These are phyloP conservation scores for Lodderomyces elongisporus DNA, from an alignment of 1,139 yeast species.

Conservation along the genomic window DNA sequence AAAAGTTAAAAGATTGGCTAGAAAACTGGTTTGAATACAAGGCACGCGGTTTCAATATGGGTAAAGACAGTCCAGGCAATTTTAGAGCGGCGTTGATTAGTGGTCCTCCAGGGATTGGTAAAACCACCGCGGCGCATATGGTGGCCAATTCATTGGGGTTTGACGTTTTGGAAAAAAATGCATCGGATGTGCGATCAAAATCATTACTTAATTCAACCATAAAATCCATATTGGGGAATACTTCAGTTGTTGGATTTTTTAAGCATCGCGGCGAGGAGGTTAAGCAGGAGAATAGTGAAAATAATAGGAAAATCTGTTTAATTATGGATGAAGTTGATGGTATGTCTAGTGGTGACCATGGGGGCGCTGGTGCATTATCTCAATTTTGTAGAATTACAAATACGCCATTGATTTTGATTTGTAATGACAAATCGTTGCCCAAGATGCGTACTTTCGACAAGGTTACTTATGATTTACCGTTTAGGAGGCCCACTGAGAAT, in stretches of 20 bases:
- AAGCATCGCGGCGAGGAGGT: conserved; percentile 33
- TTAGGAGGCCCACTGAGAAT: conserved; percentile 81
- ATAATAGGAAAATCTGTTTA: conserved; percentile 58
- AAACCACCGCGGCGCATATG: conserved; percentile 75
- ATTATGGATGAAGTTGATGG: conserved; percentile 99
- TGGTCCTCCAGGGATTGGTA: conserved; percentile 85
- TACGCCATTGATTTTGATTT: conserved; percentile 87
- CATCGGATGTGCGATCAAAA: conserved; percentile 88
- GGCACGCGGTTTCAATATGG: conserved; percentile 47
- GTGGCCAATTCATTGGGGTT: conserved; percentile 65
- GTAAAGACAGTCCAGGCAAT: conserved; percentile 57
- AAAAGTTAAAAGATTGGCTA: conserved; percentile 67
- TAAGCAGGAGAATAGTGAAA: conserved; percentile 17
- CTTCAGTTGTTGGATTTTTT: conserved; percentile 79
- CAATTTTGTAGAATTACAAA: conserved; percentile 78
- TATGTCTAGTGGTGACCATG: conserved; percentile 98
- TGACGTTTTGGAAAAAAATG: conserved; percentile 72
- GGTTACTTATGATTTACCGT: conserved; percentile 76
- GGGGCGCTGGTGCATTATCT: conserved; percentile 96
- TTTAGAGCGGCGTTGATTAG: conserved; percentile 80
- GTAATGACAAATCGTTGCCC: conserved; percentile 88
- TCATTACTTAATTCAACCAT: conserved; percentile 62
- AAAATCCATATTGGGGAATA: conserved; percentile 69
- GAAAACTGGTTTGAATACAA: conserved; percentile 65
- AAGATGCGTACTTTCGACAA: conserved; percentile 95